Conservation (phyloP, 23 red algal species). For the Cyanidium caldarium region DNA sequence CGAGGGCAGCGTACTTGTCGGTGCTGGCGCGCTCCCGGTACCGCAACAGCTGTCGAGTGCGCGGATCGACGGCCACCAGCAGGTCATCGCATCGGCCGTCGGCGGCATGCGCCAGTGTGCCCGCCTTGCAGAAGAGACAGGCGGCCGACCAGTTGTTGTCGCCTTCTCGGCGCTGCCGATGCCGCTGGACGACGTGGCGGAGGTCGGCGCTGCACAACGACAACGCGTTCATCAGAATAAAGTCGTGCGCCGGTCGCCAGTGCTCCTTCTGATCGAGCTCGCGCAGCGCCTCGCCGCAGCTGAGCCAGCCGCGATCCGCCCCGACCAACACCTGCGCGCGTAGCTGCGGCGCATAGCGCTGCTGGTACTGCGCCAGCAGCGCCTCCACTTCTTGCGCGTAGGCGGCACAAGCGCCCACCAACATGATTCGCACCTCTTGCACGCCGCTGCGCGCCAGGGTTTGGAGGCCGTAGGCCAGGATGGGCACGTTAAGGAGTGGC, state of each 20-base stretch:
- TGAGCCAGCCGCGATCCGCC: slow-evolving; percentile 14
- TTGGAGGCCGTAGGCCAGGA: slow-evolving; percentile 40
- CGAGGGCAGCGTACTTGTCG: slow-evolving; percentile 18
- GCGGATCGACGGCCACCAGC: slow-evolving; percentile 23
- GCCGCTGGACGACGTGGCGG: slow-evolving; percentile 14
- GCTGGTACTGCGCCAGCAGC: slow-evolving; percentile 7
- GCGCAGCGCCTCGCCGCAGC: slow-evolving; percentile 28
- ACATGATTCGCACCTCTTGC: slow-evolving; percentile 16
- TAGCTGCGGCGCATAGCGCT: not conserved
- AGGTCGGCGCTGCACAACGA: slow-evolving; percentile 41
- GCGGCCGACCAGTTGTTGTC: slow-evolving; percentile 52
- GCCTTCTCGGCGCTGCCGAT: slow-evolving; percentile 21
- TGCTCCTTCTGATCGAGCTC: slow-evolving; percentile 50
- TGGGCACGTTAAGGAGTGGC: slow-evolving; percentile 25
- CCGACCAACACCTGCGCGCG: slow-evolving; percentile 7
- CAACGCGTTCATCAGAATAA: slow-evolving; percentile 33
- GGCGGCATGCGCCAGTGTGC: not conserved
- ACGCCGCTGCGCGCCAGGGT: slow-evolving; percentile 35
- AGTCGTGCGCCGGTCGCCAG: slow-evolving; percentile 44
- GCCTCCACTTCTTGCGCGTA: not conserved
- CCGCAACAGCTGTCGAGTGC: slow-evolving; percentile 33
- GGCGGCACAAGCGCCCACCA: not conserved
- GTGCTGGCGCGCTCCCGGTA: slow-evolving; percentile 7
- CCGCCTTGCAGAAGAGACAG: slow-evolving; percentile 24
- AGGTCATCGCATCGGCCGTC: not conserved